Evolutionary conservation across 768 basidiomycete species (phyloP), one percentile per base, ranked within the genome.

Genomic region (Agaricus blazei): DNA sequence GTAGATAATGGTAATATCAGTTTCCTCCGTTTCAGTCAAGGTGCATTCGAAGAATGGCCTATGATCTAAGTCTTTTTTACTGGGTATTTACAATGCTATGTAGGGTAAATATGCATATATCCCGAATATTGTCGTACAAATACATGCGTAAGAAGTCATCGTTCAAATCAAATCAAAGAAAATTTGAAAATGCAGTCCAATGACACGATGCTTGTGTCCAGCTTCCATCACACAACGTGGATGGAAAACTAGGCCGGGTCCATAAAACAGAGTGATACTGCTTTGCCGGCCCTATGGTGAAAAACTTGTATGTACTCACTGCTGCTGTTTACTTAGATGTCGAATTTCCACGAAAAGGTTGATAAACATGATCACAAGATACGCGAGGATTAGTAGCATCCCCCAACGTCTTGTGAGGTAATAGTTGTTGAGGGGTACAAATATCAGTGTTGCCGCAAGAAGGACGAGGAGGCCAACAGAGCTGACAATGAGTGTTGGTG

Each of bases 1-100:
- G 93, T 95, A 4, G 94, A 97, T 69, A 79, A 83, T 2, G 93
- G 95, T 8, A 92, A 80, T 59, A 87, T 87, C 42, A 88, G 89
- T 60, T 95, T 97, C 75, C 90, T 93, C 71, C 75, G 89, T 51
- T 93, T 98, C 60, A 85, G 88, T 6, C 79, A 93, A 64, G 90
- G 92, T 0, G 83, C 77, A 8, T 98, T 98, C 67, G 84, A 81
- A 51, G 90, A 93, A 62, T 87, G 88, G 82, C 85, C 90, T 0
- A 89, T 93, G 85, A 60, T 48, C 11, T 61, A 28, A 54, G 19
- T 11, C 19, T 19, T 23, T 15, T 36, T 14, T 12, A 12, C 27
- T 15, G 34, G 24, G 19, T 31, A 28, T 12, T 26, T 14, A 28
- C 9, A 6, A 12, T 37, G 24, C 34, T 19, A 43, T 36, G 6